These are phyloP conservation scores for Solanum hybrid DNA, from an alignment of 305 asterid genomes.

Conservation along the genomic window DNA sequence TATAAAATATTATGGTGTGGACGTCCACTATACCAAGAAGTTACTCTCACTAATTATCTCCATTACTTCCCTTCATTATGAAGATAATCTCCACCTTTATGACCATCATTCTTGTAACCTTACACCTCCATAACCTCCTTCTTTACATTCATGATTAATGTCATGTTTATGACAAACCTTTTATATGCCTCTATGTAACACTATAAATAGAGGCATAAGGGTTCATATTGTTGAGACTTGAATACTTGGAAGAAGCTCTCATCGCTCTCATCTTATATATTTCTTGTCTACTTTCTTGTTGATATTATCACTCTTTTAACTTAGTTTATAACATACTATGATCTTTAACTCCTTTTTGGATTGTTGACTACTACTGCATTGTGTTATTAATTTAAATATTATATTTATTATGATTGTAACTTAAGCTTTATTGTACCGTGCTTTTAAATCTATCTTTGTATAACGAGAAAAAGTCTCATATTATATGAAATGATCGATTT, in stretches of 20 bases:
- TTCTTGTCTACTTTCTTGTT: too few species aligned
- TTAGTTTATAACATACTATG: neutral
- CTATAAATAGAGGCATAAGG: neutral
- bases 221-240: too few species aligned
- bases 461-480: neutral
- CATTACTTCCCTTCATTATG: neutral
- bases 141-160: neutral
- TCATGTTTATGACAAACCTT: neutral
- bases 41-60: neutral
- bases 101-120: neutral
- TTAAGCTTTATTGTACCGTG: too few species aligned
- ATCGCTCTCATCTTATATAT: too few species aligned
- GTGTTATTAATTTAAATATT: too few species aligned
- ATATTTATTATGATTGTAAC: neutral
- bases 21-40: too few species aligned
- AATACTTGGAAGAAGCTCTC: too few species aligned
- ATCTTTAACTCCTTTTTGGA: neutral
- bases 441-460: too few species aligned
- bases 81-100: neutral
- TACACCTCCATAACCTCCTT: neutral
- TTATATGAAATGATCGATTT: too few species aligned
- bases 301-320: too few species aligned
- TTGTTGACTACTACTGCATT: neutral
- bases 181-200: neutral
- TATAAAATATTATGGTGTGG: too few species aligned